A percentile compares a stretch with the other conserved stretches of the same genome.
phyloP scores from a whole-genome alignment of 352 stramenopile genomes.

The Phytopythium oedochilum region DNA sequence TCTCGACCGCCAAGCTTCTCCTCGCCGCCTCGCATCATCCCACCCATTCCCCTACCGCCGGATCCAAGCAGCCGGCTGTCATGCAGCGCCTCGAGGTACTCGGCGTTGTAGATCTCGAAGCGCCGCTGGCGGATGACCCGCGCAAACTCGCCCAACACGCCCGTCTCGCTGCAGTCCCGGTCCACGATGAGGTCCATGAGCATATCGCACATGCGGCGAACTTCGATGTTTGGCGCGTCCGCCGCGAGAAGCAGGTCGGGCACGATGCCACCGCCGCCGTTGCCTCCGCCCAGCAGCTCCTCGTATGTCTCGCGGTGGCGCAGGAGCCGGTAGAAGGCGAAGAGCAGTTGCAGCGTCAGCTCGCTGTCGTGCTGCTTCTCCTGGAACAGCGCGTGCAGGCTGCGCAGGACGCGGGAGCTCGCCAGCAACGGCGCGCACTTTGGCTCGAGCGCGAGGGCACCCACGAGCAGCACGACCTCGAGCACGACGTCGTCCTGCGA shows the following conservation, averaged over 20 bases:
- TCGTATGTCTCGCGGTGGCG: slow-evolving; percentile 74
- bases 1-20: neutral
- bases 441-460: slow-evolving; percentile 74
- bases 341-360: slow-evolving; percentile 77
- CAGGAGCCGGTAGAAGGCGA: slow-evolving; percentile 75
- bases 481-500: slow-evolving; percentile 91
- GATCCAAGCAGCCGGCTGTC: slow-evolving; percentile 18
- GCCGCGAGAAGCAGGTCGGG: slow-evolving; percentile 73
- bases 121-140: slow-evolving; percentile 74
- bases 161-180: slow-evolving; percentile 58
- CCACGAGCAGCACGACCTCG: slow-evolving; percentile 87
- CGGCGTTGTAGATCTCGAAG: slow-evolving; percentile 86
- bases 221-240: slow-evolving; percentile 75
- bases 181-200: slow-evolving; percentile 85
- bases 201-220: slow-evolving; percentile 82
- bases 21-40: slow-evolving; percentile 1
- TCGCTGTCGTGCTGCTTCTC: slow-evolving; percentile 87
- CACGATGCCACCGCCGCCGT: slow-evolving; percentile 48
- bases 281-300: slow-evolving; percentile 51
- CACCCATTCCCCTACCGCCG: slow-evolving; percentile 17
- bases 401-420: slow-evolving; percentile 64
- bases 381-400: slow-evolving; percentile 77
- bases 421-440: slow-evolving; percentile 78
- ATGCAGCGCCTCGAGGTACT: slow-evolving; percentile 86
- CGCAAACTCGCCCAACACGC: slow-evolving; percentile 62